Evolutionary conservation across 371 early-diverging fungal genomes (phyloP), one percentile per base, ranked within the genome.

Genomic region (Zychaea mexicana): DNA sequence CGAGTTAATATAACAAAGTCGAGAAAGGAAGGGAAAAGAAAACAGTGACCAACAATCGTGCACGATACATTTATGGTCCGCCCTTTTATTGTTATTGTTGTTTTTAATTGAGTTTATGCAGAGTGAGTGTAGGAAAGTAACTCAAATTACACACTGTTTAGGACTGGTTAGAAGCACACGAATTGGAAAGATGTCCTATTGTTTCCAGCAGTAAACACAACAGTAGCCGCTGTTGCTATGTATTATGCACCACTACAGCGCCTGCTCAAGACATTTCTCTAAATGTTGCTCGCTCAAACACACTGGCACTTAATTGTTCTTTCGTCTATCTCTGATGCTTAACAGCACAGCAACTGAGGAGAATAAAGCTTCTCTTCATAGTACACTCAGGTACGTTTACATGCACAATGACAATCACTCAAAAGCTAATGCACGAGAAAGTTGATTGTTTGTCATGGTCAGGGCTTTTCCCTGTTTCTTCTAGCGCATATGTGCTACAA

Each of bases 111-210:
- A 17, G 24, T 8, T 60, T 13, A 36, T 28, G 55, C 39, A 52
- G 54, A 53, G n/a, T n/a, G n/a, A n/a, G n/a, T n/a, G n/a, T n/a
- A n/a, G n/a, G n/a, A n/a, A n/a, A n/a, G 36, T 6, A 60, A 46
- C 52, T 52, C 38, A 60, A 60, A 60, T 60, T 60, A 45, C 49
- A 60, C 52, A 60, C 24, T 52, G 38, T 60, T 60, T 57, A 38
- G 57, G 57, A 33, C 38, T 36, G 33, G 26, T 32, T 55, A 17
- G 19, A 19, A 30, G 31, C 21, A 26, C 31, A 15, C 21, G 38
- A 36, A 26, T 31, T 57, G 36, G 31, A n/a, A 27, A 30, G 19
- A 56, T 21, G 19, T 57, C 38, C 24, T 22, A 32, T 33, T 32
- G 32, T 57, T 32, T 56, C 36, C 57, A 3, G 2, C 4, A 3